Base-by-base conservation (phyloP, 202 grass and related monocot species). In the Eragrostis tef region DNA sequence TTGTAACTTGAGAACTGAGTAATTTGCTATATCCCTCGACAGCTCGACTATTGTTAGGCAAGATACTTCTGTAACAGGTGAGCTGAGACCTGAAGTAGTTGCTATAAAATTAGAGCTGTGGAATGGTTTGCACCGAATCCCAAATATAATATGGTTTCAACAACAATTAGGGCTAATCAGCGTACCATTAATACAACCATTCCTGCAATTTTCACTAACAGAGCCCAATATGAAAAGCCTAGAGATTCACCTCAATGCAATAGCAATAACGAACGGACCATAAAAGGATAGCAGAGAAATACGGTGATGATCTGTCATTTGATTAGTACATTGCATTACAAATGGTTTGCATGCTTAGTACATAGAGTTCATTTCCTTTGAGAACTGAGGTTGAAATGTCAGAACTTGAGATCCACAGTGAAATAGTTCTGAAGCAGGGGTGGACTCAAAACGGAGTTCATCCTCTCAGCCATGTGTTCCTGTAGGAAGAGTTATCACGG, bases 391-490 rank as follows among this genome's bases (percentile, higher is more conserved):
- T 15, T 81, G 64, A 45, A 75, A 76, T 15, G 62, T 34, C 16
- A 14, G 31, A 24, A 70, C 66, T 2, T 11, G 6, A 64, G 17
- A 81, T 57, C 59, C 67, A 41, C 62, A 11, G 51, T 65, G 34
- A 67, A 68, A 56, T n/a, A 64, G 74, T 67, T 83, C 53, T 1
- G 5, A 75, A 45, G 49, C 56, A 74, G 67, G 50, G 11, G 6
- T 47, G 39, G 61, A 19, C 25, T 69, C 36, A 16, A 31, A 11
- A 68, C 49, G 21, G 31, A 44, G 57, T 9, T 80, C 79, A 99
- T 72, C 90, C 96, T 81, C 89, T 93, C 83, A 99, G 81, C 96
- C 96, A 99, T 75, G 93, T 85, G 85, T 99, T 99, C 82, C 93
- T 93, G 73, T 99, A 99, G 0, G 96, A 99, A 2, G 96, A 99